phyloP scores from a whole-genome alignment of 495 filamentous ascomycete genomes.

The Neurospora tetraspora region DNA sequence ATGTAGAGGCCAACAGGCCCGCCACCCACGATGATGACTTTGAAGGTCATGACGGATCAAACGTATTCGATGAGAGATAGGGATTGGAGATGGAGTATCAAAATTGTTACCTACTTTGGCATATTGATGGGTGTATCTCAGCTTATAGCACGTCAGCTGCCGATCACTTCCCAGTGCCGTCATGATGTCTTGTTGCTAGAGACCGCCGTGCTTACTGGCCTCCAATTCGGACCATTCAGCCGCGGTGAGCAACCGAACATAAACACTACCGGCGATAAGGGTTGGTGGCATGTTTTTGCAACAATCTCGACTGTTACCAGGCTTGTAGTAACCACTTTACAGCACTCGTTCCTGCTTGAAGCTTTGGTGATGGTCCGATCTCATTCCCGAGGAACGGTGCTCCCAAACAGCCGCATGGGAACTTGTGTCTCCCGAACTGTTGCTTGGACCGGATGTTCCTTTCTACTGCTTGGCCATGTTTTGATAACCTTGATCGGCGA shows the following conservation, averaged over 20 bases:
- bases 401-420: not conserved
- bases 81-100: not conserved
- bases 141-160: not conserved
- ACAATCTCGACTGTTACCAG: not conserved
- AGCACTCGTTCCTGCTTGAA: not conserved
- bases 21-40: slow-evolving; percentile 45
- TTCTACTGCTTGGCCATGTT: not conserved
- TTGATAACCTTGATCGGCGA: not conserved
- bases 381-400: not conserved
- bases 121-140: not conserved
- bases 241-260: not conserved
- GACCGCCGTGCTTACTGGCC: not conserved
- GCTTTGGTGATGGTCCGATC: not conserved
- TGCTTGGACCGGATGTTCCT: not conserved
- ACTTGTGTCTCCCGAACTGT: not conserved
- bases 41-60: slow-evolving; percentile 17
- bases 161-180: not conserved
- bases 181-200: not conserved
- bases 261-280: not conserved
- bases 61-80: not conserved
- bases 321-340: not conserved
- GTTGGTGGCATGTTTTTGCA: not conserved
- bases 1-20: slow-evolving; percentile 38
- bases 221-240: not conserved
- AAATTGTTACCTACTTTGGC: not conserved